Conservation (phyloP, 192 early-diverging fungal species). For the Umbelopsis sp. region DNA sequence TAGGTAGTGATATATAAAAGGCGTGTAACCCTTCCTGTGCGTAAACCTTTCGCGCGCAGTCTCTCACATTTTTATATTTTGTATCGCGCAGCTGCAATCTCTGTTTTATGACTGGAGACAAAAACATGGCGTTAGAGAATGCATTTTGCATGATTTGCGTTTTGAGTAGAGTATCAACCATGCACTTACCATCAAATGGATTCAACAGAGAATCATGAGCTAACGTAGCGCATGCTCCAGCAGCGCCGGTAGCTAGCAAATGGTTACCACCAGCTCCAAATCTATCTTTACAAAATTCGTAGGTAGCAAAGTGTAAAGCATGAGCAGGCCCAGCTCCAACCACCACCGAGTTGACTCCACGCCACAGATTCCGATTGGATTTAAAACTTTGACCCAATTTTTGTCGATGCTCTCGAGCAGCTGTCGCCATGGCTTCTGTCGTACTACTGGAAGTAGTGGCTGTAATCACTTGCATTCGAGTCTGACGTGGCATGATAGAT, state of each 20-base stretch:
- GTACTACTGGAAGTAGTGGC: conserved; percentile 69
- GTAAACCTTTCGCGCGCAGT: conserved; percentile 73
- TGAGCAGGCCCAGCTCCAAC: conserved; percentile 95
- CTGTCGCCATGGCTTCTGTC: conserved; percentile 56
- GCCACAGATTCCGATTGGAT: conserved; percentile 74
- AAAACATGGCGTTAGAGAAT: background rate
- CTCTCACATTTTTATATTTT: conserved; percentile 65
- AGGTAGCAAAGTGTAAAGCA: conserved; percentile 93
- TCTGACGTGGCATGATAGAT: conserved; percentile 51
- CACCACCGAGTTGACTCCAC: conserved; percentile 91
- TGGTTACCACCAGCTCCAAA: conserved; percentile 68
- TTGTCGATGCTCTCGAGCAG: conserved; percentile 64
- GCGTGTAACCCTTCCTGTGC: conserved; percentile 78
- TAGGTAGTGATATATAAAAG: conserved; percentile 94
- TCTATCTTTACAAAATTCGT: conserved; percentile 86
- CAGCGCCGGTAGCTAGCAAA: conserved; percentile 70
- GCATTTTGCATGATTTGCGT: background rate
- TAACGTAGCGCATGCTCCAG: conserved; percentile 88
- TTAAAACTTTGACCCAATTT: conserved; percentile 61
- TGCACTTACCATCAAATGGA: conserved; percentile 86
- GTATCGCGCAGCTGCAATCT: conserved; percentile 89
- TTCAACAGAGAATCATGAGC: conserved; percentile 91
- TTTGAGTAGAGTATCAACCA: background rate
- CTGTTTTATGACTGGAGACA: conserved; percentile 79
- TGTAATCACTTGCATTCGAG: conserved; percentile 90